Conservation (phyloP, 169 alveolate species). For the Cryptosporidium andersoni region DNA sequence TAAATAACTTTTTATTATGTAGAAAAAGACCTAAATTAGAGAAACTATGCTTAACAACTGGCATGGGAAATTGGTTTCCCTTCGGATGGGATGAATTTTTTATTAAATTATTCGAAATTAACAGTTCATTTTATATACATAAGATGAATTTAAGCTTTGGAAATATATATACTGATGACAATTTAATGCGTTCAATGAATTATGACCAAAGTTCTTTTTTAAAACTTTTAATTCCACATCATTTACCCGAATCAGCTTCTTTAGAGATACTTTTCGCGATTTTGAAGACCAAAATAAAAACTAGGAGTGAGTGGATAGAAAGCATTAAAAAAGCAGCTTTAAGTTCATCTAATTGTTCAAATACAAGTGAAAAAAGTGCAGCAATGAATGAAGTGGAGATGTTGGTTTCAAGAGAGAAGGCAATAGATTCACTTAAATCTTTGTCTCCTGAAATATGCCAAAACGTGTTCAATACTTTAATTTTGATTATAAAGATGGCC, state of each 20-base stretch:
- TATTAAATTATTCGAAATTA: constrained; percentile 43
- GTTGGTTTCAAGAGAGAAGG: neutral
- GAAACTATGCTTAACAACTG: constrained; percentile 49
- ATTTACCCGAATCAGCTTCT: constrained; percentile 48
- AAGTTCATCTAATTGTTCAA: too few relatives aligned
- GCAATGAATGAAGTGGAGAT: too few relatives aligned
- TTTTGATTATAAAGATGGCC: constrained; percentile 38
- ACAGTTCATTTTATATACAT: constrained; percentile 31
- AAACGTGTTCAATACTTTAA: constrained; percentile 23
- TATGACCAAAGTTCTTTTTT: constrained; percentile 4
- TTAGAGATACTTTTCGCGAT: constrained; percentile 13
- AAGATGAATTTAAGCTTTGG: constrained; percentile 18
- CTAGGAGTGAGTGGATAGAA: constrained; percentile 63
- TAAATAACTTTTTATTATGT: constrained; percentile 52
- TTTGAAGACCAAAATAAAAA: constrained; percentile 38
- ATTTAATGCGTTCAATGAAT: neutral
- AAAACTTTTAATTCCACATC: constrained; percentile 23
- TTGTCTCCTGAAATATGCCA: constrained; percentile 53
- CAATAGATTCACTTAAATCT: constrained; percentile 3
- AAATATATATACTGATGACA: neutral
- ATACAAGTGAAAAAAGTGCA: too few relatives aligned
- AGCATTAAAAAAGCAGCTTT: neutral
- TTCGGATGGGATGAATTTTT: constrained; percentile 64
- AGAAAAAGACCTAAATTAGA: constrained; percentile 59
- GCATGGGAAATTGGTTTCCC: constrained; percentile 65